Base-by-base conservation (phyloP, 768 basidiomycete genomes). In the Sistotremastrum suecicum region DNA sequence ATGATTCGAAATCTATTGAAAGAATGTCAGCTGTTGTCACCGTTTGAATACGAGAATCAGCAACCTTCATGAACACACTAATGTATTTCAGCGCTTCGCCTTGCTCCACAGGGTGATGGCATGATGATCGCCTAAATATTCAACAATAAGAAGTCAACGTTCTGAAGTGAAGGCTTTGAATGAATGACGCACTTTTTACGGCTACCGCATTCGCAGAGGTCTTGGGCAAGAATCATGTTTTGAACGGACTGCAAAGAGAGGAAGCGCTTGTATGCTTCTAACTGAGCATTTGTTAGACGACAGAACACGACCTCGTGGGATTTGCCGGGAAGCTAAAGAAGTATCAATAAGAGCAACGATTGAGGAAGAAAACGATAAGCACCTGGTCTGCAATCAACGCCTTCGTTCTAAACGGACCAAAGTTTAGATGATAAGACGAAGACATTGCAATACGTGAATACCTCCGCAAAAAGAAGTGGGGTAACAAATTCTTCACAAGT, bases 241-340 rank as follows among this genome's bases (percentile, higher is more conserved):
- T 84, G 77, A 6, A 95, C 74, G 4, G 75, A 68, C 5, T 69
- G 66, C 53, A 72, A 75, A n/a, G 60, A 61, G 28, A 92, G 63
- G 34, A 92, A 68, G 4, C 71, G 69, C 52, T 76, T 82, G 60
- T 95, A 94, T 1, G 80, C 84, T 10, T 60, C 56, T 31, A 78
- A 72, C 61, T 95, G 92, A 34, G 63, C 68, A 0, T 64, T 48
- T 0, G 84, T 84, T 42, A 98, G 64, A 10, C 90, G 92, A 56
- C 94, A 99, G 55, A 97, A 94, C 4, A 95, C 88, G 9, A 97
- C 84, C 56, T 89, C 69, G 53, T 99, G 94, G 0, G 72, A 72
- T 66, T 99, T 99, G 50, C 70, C 69, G 1, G 94, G 94, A 2
- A 98, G 69, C 83, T 92, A 54, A 3, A 36, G 9, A 40, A 50